Evolutionary conservation across 2,329 filamentous ascomycete genomes (phyloP), one percentile per base, ranked within the genome.

Genomic region (Magnaporthales sp.): DNA sequence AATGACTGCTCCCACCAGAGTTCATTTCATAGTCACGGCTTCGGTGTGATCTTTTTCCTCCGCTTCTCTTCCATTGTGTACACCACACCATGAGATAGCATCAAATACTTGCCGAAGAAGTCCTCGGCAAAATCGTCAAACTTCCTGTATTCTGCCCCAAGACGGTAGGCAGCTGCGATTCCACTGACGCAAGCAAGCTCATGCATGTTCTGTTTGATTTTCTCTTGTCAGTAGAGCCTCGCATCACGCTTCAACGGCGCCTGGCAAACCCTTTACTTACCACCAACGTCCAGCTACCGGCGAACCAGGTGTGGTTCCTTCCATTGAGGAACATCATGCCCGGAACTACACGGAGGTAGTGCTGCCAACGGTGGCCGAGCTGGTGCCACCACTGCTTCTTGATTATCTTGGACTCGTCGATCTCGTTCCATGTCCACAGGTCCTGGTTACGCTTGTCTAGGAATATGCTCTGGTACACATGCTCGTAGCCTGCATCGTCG

Each of bases 311-410:
- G 63, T 80, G 79, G 29, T 85, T 86, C 68, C 80, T 84, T 0
- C 88, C 88, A 69, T 92, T 88, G 3, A 92, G 81, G 27, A 89
- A 84, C 88, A 89, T 89, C 83, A 92, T 84, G 69, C 86, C 86
- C 0, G 89, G 89, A 1, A 92, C 87, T 1, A 89, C 87, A 38
- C 86, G 81, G 1, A 84, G 72, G 72, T 89, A 89, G 71, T 89
- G 87, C 38, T 85, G 85, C 82, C 83, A 89, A 3, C 81, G 80
- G 71, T 89, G 86, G 67, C 86, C 86, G 11, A 89, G 80, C 74
- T 89, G 87, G 72, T 89, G 87, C 87, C 87, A 89, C 86, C 86
- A 89, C 68, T 89, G 85, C 68, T 81, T 82, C 63, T 84, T 78
- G 64, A 90, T 89, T 61, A 89, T 81, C 70, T 89, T 88, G 64